A percentile compares a stretch with the other conserved stretches of the same genome.
These are phyloP conservation scores for Colletotrichum graminicola DNA, from an alignment of 2,329 filamentous ascomycete species.

Conservation along the genomic window DNA sequence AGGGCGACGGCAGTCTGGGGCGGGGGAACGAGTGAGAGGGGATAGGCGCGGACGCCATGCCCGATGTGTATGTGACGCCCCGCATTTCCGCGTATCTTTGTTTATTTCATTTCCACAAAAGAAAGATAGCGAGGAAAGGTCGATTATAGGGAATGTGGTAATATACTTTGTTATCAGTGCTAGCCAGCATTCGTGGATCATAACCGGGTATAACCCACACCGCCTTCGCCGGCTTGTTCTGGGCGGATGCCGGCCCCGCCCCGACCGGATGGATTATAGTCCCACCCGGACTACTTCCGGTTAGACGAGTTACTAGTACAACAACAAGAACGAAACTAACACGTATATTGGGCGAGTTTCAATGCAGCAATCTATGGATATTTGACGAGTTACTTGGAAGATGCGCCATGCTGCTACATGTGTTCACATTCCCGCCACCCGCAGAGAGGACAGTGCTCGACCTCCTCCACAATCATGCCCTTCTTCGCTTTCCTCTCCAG, in stretches of 20 bases:
- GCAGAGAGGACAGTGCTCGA: constrained; percentile 19
- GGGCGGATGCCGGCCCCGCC: neutral
- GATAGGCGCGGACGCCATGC: neutral
- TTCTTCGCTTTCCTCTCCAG: constrained; percentile 27
- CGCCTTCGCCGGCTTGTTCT: neutral
- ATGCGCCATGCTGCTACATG: neutral
- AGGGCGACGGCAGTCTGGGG: neutral
- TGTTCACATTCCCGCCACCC: constrained; percentile 13
- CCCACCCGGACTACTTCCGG: neutral
- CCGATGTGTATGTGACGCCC: neutral
- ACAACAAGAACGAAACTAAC: too few species aligned
- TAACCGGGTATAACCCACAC: neutral
- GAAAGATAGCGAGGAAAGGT: neutral
- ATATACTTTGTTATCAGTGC: neutral
- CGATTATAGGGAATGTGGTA: neutral
- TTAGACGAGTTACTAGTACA: neutral
- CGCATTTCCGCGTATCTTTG: neutral
- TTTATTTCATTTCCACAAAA: neutral
- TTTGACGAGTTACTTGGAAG: neutral
- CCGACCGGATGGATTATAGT: neutral
- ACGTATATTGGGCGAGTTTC: neutral
- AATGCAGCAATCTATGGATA: constrained; percentile 10
- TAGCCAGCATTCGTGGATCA: neutral
- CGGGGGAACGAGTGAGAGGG: neutral
- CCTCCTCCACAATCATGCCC: constrained; percentile 11